Base-by-base conservation (phyloP, 805 yeast species). In the Blastobotrys chiropterorum region DNA sequence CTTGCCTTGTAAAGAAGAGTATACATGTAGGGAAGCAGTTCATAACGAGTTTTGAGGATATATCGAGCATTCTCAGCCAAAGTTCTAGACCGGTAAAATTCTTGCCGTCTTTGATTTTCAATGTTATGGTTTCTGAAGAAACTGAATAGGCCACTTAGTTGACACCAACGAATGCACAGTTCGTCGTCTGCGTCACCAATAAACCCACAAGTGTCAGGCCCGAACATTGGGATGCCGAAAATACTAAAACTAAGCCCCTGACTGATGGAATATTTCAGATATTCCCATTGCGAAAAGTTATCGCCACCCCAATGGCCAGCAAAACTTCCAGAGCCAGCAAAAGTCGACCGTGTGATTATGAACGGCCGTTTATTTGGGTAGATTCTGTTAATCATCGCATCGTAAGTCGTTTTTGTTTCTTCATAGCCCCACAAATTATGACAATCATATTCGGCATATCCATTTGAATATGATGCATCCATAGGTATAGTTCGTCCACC, bases 301-400 rank as follows among this genome's bases (percentile, higher is more conserved):
- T 94, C 99, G 44, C 99, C 99, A 0, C 97, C 89, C 99, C 99
- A 94, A 79, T 86, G 83, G 0, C 97, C 96, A 0, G 92, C 81
- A 0, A 92, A 76, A 59, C 89, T 75, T 67, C 90, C 97, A 2
- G 96, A 86, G 0, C 98, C 98, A 0, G 97, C 77, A 65, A 76
- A 92, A 65, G 79, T 90, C 0, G 97, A 76, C 56, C 98, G 74
- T 0, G 97, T 86, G 47, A 92, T 73, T 14, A 92, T 69, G 60
- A 92, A 92, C 3, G 97, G 98, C 55, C 98, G 76, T 51, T 80
- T 75, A 46, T 54, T 48, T 20, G 62, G 66, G 2, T 59, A 62
- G 48, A 72, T 73, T 50, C 92, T 75, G 15, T 72, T 68, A 14
- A 67, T 59, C 64, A 90, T 66, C 0, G 95, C 81, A 3, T 82